Evolutionary conservation across 441 rosid genomes (phyloP).

Genomic region (Croton setiger): DNA sequence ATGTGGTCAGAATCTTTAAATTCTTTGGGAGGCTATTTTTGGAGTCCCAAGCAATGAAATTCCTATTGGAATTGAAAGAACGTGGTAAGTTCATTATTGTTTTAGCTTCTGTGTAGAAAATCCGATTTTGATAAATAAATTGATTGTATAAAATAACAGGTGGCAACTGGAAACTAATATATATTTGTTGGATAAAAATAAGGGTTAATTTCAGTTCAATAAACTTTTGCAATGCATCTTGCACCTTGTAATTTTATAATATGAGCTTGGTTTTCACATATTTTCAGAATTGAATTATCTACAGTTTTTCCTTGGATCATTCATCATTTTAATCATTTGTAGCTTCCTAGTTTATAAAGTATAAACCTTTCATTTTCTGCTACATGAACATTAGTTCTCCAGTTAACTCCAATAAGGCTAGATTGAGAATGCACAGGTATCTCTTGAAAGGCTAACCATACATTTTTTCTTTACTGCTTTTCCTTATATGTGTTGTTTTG

Average conservation of each 20-base stretch:
- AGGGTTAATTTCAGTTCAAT: background rate
- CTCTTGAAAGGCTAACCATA: conserved; percentile 9
- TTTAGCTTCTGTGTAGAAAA: conserved; percentile 11
- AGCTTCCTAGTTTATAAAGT: background rate
- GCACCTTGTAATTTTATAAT: background rate
- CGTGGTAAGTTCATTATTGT: conserved; percentile 40
- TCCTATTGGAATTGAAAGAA: conserved; percentile 45
- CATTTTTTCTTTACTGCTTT: conserved; percentile 13
- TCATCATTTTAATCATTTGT: background rate
- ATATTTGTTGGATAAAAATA: background rate
- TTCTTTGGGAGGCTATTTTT: conserved; percentile 59
- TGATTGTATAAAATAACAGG: background rate
- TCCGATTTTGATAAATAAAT: conserved; percentile 4
- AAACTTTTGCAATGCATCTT: background rate
- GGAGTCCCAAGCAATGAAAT: conserved; percentile 52
- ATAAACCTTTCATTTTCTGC: background rate
- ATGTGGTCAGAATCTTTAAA: conserved; percentile 44
- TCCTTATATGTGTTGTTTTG: conserved; percentile 20
- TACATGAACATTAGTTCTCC: background rate
- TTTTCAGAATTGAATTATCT: background rate
- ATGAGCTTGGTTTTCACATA: background rate
- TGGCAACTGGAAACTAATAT: conserved; percentile 1
- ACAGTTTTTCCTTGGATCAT: background rate
- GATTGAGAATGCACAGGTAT: background rate
- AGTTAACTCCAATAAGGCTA: background rate